Evolutionary conservation across 1,284 basidiomycete genomes (phyloP).

Genomic region (Cryptococcus amylolentus): DNA sequence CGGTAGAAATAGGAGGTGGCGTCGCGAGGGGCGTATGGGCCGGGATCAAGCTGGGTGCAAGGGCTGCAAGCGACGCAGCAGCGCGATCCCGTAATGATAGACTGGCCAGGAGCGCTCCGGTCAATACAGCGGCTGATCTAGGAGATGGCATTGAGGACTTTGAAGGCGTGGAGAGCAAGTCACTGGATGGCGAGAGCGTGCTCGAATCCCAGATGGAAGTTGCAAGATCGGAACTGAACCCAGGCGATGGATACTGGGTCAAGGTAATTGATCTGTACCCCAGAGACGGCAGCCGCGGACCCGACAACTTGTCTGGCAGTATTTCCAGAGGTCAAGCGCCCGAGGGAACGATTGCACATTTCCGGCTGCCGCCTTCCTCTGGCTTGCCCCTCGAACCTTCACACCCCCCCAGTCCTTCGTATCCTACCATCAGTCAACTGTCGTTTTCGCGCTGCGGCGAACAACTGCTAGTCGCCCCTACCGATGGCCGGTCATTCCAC

Average conservation of each 20-base stretch:
- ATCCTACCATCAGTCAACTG: conserved; percentile 53
- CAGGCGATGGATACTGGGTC: conserved; percentile 33
- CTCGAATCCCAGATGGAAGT: background rate
- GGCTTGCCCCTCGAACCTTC: conserved; percentile 11
- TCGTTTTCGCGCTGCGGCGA: conserved; percentile 63
- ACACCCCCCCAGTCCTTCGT: background rate
- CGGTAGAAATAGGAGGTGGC: conserved; percentile 42
- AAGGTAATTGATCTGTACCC: conserved; percentile 40
- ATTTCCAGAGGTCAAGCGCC: too few species aligned
- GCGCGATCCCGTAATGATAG: conserved; percentile 21
- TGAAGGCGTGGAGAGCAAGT: conserved; percentile 9
- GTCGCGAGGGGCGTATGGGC: conserved; percentile 47
- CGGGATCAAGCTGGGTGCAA: conserved; percentile 42
- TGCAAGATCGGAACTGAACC: background rate
- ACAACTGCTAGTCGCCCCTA: conserved; percentile 57
- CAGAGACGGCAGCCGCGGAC: background rate
- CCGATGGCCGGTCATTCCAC: conserved; percentile 61
- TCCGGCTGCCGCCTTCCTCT: conserved; percentile 31
- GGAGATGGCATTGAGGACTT: conserved; percentile 16
- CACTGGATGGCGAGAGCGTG: conserved; percentile 19
- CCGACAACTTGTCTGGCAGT: background rate
- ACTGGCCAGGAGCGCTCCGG: conserved; percentile 38
- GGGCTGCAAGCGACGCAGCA: conserved; percentile 35
- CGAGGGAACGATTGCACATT: conserved; percentile 34
- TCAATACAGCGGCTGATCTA: conserved; percentile 17